Evolutionary conservation across 2,329 filamentous ascomycete species (phyloP).

Genomic region (Microsporum canis): DNA sequence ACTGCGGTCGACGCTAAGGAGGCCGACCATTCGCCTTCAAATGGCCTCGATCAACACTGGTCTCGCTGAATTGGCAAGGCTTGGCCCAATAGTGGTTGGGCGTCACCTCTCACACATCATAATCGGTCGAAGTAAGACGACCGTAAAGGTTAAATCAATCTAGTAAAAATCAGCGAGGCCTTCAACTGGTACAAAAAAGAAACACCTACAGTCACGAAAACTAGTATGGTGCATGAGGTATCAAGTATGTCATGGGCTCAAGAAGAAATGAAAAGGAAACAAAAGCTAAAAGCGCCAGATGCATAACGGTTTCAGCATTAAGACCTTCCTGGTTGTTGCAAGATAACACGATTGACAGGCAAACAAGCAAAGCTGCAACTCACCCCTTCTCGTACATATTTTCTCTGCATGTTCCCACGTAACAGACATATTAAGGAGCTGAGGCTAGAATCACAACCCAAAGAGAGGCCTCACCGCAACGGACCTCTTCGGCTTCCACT

Average conservation of each 20-base stretch:
- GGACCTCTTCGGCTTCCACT: neutral
- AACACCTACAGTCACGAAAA: neutral
- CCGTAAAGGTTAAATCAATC: constrained; percentile 4
- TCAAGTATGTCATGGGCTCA: neutral
- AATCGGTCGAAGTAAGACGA: neutral
- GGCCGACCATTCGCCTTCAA: neutral
- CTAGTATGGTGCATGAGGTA: neutral
- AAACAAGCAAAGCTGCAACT: neutral
- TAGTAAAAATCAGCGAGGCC: constrained; percentile 5
- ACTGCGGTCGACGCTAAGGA: neutral
- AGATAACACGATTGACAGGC: neutral
- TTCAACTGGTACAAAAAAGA: constrained; percentile 2
- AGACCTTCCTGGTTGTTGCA: neutral
- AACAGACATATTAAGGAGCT: constrained; percentile 1
- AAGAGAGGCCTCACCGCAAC: neutral
- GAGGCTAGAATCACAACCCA: neutral
- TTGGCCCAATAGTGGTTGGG: constrained; percentile 7
- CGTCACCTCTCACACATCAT: neutral
- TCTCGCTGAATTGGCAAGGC: constrained; percentile 4
- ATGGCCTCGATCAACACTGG: neutral
- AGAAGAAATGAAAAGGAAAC: neutral
- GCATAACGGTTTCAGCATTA: constrained; percentile 1
- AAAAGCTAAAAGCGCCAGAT: neutral
- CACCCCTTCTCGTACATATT: neutral
- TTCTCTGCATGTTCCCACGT: neutral